These are phyloP conservation scores for Penicillium sp. DNA, from an alignment of 2,329 filamentous ascomycete species.

Conservation along the genomic window DNA sequence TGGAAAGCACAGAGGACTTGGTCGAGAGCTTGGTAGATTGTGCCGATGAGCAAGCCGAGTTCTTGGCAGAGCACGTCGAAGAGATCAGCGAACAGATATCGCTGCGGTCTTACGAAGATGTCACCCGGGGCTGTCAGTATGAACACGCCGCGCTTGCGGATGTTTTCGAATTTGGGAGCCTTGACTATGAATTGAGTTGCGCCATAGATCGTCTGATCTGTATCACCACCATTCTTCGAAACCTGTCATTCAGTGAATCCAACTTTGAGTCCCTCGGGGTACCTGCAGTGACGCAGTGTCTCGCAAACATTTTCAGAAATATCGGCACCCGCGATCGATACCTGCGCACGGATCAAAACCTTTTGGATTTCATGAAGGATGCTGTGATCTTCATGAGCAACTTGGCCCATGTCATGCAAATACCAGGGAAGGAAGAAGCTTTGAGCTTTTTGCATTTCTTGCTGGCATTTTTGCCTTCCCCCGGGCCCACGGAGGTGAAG, in stretches of 20 bases:
- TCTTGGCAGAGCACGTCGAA: conserved; percentile 74
- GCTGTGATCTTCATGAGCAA: conserved; percentile 85
- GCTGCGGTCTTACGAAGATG: conserved; percentile 79
- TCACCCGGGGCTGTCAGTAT: conserved; percentile 67
- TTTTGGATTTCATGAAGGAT: conserved; percentile 96
- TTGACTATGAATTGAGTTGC: conserved; percentile 74
- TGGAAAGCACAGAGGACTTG: conserved; percentile 77
- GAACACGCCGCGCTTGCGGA: conserved; percentile 70
- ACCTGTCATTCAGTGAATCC: conserved; percentile 76
- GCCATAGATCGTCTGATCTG: conserved; percentile 83
- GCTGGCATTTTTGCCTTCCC: conserved; percentile 78
- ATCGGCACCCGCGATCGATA: conserved; percentile 86
- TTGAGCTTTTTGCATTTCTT: conserved; percentile 82
- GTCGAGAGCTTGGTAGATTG: conserved; percentile 84
- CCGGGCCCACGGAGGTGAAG: conserved; percentile 55
- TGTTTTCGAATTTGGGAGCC: conserved; percentile 65
- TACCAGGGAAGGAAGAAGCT: conserved; percentile 82
- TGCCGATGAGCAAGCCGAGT: conserved; percentile 79
- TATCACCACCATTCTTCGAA: conserved; percentile 85
- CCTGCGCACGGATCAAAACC: conserved; percentile 73
- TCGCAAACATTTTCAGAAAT: conserved; percentile 76
- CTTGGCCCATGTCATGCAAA: conserved; percentile 69
- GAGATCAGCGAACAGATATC: conserved; percentile 84
- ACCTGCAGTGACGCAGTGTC: conserved; percentile 70
- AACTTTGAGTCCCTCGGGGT: conserved; percentile 74